These are phyloP conservation scores for Aspergillus bridgeri DNA, from an alignment of 495 filamentous ascomycete genomes.

Conservation along the genomic window DNA sequence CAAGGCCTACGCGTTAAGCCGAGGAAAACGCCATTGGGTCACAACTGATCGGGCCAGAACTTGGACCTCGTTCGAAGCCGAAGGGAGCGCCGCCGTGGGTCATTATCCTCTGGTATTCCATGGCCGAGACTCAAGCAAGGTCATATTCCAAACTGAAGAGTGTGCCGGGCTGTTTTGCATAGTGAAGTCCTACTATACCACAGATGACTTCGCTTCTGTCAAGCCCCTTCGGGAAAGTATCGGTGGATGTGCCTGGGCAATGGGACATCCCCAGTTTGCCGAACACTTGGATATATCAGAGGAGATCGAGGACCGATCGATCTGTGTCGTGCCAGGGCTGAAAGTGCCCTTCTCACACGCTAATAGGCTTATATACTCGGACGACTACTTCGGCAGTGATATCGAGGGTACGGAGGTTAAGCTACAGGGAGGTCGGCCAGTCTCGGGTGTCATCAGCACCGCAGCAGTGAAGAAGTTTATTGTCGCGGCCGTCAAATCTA, in stretches of 20 bases:
- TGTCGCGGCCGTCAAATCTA: slow-evolving; percentile 73
- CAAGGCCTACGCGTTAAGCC: slow-evolving; percentile 73
- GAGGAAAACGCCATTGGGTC: slow-evolving; percentile 65
- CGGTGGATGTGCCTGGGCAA: slow-evolving; percentile 79
- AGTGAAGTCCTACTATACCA: slow-evolving; percentile 68
- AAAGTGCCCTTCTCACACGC: slow-evolving; percentile 57
- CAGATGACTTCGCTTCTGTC: slow-evolving; percentile 70
- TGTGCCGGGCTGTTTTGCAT: slow-evolving; percentile 48
- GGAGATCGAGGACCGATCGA: slow-evolving; percentile 58
- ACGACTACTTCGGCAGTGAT: slow-evolving; percentile 66
- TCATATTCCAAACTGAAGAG: slow-evolving; percentile 72
- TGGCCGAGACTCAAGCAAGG: slow-evolving; percentile 72
- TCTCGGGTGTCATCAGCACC: slow-evolving; percentile 72
- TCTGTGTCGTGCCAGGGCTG: slow-evolving; percentile 76
- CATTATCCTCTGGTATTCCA: slow-evolving; percentile 64
- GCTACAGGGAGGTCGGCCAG: slow-evolving; percentile 65
- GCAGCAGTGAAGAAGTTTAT: slow-evolving; percentile 80
- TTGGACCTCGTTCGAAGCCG: slow-evolving; percentile 70
- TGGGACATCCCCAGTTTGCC: slow-evolving; percentile 68
- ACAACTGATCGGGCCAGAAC: slow-evolving; percentile 75
- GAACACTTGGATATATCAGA: slow-evolving; percentile 52
- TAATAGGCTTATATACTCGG: slow-evolving; percentile 72
- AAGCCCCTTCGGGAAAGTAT: slow-evolving; percentile 61
- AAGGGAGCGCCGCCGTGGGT: slow-evolving; percentile 43
- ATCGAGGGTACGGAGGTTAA: slow-evolving; percentile 61